Conservation (phyloP, 805 yeast genomes). For the Candida silvicultrix region DNA sequence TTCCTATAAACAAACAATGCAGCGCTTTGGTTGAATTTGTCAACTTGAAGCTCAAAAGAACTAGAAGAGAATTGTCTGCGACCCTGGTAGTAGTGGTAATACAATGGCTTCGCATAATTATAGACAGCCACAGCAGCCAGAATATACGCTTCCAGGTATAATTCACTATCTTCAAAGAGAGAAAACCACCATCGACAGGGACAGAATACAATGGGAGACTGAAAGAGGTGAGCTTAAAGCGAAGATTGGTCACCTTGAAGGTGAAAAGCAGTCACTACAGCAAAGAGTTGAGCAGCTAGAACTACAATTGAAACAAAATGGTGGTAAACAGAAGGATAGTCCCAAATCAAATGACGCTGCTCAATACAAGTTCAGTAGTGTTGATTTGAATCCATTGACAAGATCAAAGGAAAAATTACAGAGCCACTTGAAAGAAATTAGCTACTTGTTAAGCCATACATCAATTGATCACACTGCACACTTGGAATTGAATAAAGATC, state of each 20-base stretch:
- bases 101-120: background rate
- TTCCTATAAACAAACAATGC: background rate
- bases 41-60: no score
- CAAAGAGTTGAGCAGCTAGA: background rate
- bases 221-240: slow-evolving; percentile 51
- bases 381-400: slow-evolving; percentile 1
- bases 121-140: background rate
- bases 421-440: background rate
- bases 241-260: slow-evolving; percentile 42
- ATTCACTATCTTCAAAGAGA: slow-evolving; percentile 54
- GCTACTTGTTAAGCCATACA: background rate
- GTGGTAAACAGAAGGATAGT: no score
- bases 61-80: no score
- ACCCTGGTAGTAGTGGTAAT: no score
- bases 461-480: background rate
- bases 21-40: no score
- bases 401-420: background rate
- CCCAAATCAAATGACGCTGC: background rate
- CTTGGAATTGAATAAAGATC: background rate
- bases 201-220: slow-evolving; percentile 49
- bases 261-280: slow-evolving; percentile 29
- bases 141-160: slow-evolving; percentile 34
- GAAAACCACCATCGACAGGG: slow-evolving; percentile 50
- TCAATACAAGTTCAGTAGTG: background rate
- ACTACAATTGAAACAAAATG: background rate